Base-by-base conservation (phyloP, 192 early-diverging fungal species). In the Jimgerdemannia flammicorona region DNA sequence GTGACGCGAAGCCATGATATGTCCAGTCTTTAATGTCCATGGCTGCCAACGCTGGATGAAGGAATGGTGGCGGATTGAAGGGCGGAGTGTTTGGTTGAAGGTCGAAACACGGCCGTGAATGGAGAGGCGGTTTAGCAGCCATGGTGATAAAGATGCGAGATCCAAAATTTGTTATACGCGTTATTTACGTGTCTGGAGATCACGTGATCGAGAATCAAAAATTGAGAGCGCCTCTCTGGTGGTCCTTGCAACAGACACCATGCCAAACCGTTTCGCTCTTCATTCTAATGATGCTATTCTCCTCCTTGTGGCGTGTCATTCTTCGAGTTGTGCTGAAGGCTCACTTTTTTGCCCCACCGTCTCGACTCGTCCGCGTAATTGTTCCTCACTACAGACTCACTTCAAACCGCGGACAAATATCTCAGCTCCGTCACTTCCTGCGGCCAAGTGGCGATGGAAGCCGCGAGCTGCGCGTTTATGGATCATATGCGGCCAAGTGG, bases 391-490 rank as follows among this genome's bases (percentile, higher is more conserved):
- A 0, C 29, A 29, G 1, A 29, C 29, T n/a, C n/a, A n/a, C n/a
- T n/a, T n/a, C n/a, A n/a, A n/a, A n/a, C 29, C 29, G 29, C 49
- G 49, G 49, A 59, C 49, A 43, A 43, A 19, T 19, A 43, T 69
- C 68, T 69, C 68, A 69, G 68, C 68, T 69, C 68, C 68, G 68
- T 69, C 68, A 69, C 68, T 69, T 69, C 68, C 68, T 69, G 68
- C 68, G 68, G 68, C 68, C 68, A 69, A n/a, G n/a, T n/a, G 68
- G 68, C 68, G 68, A 69, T 69, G 68, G 68, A 69, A 69, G 68
- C 68, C 68, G 68, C 68, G 68, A 69, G 68, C 68, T 69, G 68
- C 68, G 68, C 68, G 68, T 69, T 69, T 43, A 69, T 69, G 68
- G 43, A 69, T 69, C 68, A 69, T 69, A 69, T 69, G 68, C 68